Percentiles rank a stretch among this genome's conserved stretches.
Conservation (phyloP, 805 yeast species). For the Zygosaccharomyces bisporus region DNA sequence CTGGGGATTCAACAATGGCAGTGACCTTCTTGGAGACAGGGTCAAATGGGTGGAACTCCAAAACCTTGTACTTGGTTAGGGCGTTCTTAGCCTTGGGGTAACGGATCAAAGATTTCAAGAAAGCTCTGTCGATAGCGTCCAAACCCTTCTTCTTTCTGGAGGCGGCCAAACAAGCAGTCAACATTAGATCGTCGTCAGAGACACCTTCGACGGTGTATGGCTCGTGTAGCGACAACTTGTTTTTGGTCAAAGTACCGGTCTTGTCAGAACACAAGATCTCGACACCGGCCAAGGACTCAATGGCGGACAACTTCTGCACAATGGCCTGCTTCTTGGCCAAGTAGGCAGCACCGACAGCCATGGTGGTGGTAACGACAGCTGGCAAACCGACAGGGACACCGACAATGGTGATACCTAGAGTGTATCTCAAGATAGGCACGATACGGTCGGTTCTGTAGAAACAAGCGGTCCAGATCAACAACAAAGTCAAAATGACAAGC, state of each 20-base stretch:
- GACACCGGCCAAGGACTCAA: slow-evolving; percentile 96
- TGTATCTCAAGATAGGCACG: slow-evolving; percentile 85
- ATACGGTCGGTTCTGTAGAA: slow-evolving; percentile 89
- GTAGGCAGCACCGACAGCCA: slow-evolving; percentile 99
- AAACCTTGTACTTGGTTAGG: slow-evolving; percentile 87
- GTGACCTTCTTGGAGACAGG: slow-evolving; percentile 97
- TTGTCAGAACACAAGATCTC: slow-evolving; percentile 97
- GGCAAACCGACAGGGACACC: slow-evolving; percentile 99
- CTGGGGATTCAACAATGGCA: slow-evolving; percentile 93
- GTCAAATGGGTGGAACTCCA: slow-evolving; percentile 96
- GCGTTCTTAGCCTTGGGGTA: slow-evolving; percentile 94
- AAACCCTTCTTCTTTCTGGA: slow-evolving; percentile 97
- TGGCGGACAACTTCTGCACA: slow-evolving; percentile 94
- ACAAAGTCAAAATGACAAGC: slow-evolving; percentile 79
- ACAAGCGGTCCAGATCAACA: slow-evolving; percentile 88
- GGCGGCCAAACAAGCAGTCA: slow-evolving; percentile 97
- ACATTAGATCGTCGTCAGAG: slow-evolving; percentile 91
- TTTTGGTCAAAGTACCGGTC: slow-evolving; percentile 97
- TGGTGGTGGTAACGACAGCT: slow-evolving; percentile 96
- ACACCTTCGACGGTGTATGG: slow-evolving; percentile 98
- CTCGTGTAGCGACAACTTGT: slow-evolving; percentile 91
- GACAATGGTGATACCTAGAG: slow-evolving; percentile 91
- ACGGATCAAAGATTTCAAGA: slow-evolving; percentile 79
- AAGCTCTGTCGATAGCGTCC: slow-evolving; percentile 96
- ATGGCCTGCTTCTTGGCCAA: slow-evolving; percentile 95